Percentiles rank a stretch among this genome's conserved stretches.
Conservation (phyloP, 1,284 basidiomycete genomes). For the Trametes sp. region DNA sequence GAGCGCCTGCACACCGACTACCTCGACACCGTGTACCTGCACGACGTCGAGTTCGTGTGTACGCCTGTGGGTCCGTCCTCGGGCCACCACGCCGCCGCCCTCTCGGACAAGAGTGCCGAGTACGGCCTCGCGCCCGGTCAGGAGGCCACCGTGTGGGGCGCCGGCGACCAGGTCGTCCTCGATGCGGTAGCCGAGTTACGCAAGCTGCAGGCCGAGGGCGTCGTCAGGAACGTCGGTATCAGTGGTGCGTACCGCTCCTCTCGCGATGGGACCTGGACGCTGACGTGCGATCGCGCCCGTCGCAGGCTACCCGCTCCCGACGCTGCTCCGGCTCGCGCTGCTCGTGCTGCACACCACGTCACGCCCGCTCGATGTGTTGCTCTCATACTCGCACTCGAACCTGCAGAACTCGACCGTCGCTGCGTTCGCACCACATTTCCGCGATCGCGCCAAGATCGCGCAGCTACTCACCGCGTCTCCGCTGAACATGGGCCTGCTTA, state of each 20-base stretch:
- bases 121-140: conserved; percentile 72
- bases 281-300: background rate
- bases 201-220: conserved; percentile 80
- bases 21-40: conserved; percentile 88
- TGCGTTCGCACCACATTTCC: conserved; percentile 68
- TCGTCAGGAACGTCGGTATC: conserved; percentile 85
- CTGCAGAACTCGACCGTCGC: conserved; percentile 81
- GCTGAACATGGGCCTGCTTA: conserved; percentile 91
- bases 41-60: conserved; percentile 92
- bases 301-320: conserved; percentile 86
- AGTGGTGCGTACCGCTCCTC: conserved; percentile 58
- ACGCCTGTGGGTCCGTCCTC: conserved; percentile 58
- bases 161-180: conserved; percentile 84
- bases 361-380: conserved; percentile 79
- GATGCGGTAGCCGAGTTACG: conserved; percentile 78
- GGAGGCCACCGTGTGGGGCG: conserved; percentile 68
- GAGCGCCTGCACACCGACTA: conserved; percentile 81
- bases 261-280: background rate
- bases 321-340: conserved; percentile 84
- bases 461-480: conserved; percentile 90
- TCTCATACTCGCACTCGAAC: conserved; percentile 89
- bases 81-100: conserved; percentile 64
- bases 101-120: conserved; percentile 54
- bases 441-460: conserved; percentile 66
- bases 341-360: conserved; percentile 74